Evolutionary conservation across 371 early-diverging fungal species (phyloP).

Genomic region (Apophysomyces variabilis): DNA sequence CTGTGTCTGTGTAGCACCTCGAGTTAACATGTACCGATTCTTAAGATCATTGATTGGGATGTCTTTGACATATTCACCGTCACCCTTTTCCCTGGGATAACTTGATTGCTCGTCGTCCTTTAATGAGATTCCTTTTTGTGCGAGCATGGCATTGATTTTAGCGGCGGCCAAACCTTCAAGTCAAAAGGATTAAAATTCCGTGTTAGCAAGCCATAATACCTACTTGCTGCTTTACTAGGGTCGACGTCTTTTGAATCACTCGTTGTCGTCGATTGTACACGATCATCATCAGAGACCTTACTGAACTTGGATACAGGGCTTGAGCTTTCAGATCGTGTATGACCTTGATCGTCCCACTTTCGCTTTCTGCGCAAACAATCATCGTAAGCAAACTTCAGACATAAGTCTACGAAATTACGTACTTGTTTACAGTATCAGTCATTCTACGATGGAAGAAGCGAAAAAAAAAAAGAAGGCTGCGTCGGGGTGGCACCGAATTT

Average conservation of each 20-base stretch:
- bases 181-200: background rate
- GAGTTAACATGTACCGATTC: conserved; percentile 81
- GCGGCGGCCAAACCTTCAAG: conserved; percentile 57
- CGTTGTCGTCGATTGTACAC: conserved; percentile 7
- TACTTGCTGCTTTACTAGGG: conserved; percentile 44
- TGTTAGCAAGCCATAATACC: conserved; percentile 19
- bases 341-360: conserved; percentile 50
- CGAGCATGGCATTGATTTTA: conserved; percentile 62
- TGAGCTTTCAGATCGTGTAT: conserved; percentile 20
- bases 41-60: conserved; percentile 84
- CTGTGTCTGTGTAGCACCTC: conserved; percentile 74
- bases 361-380: conserved; percentile 36
- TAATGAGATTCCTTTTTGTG: conserved; percentile 53
- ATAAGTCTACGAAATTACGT: background rate
- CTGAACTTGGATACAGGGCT: conserved; percentile 29
- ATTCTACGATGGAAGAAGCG: background rate
- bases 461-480: background rate
- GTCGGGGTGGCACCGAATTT: no score
- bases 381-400: background rate
- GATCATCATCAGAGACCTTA: conserved; percentile 24
- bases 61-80: conserved; percentile 57
- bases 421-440: conserved; percentile 15
- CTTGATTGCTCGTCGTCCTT: conserved; percentile 18
- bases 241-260: conserved; percentile 23
- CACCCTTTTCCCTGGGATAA: conserved; percentile 19